These are phyloP conservation scores for Chara braunii DNA, from an alignment of 139 green algal species.

Conservation along the genomic window DNA sequence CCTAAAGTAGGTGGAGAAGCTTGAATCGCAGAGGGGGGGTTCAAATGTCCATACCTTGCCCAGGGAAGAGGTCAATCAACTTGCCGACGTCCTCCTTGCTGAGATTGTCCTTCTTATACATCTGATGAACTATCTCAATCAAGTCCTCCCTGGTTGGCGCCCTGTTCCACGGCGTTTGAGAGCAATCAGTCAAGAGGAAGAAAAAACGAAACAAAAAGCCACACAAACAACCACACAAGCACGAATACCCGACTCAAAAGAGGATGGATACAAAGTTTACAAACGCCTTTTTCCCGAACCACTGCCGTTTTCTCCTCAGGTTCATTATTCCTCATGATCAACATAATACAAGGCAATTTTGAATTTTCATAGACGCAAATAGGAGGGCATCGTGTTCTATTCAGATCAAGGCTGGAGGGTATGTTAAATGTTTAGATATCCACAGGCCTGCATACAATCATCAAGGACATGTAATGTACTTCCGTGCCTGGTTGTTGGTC, in stretches of 20 bases:
- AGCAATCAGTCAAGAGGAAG: conserved; percentile 1
- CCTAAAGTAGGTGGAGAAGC: not conserved
- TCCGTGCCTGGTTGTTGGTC: no score
- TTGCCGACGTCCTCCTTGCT: conserved; percentile 53
- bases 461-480: no score
- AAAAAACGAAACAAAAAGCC: not conserved
- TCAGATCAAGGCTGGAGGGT: no score
- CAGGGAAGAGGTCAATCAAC: conserved; percentile 65
- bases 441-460: no score
- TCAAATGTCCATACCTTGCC: conserved; percentile 45
- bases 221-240: not conserved
- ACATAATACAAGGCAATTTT: no score
- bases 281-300: no score
- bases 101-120: conserved; percentile 74
- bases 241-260: conserved; percentile 4
- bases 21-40: not conserved
- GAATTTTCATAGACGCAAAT: no score
- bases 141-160: conserved; percentile 69
- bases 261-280: not conserved
- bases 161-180: conserved; percentile 5
- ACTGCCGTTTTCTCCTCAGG: no score
- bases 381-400: no score
- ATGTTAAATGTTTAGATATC: no score
- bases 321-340: no score
- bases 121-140: conserved; percentile 58